These are phyloP conservation scores for Melanomma pulvis-pyrius DNA, from an alignment of 495 filamentous ascomycete genomes.

Conservation along the genomic window DNA sequence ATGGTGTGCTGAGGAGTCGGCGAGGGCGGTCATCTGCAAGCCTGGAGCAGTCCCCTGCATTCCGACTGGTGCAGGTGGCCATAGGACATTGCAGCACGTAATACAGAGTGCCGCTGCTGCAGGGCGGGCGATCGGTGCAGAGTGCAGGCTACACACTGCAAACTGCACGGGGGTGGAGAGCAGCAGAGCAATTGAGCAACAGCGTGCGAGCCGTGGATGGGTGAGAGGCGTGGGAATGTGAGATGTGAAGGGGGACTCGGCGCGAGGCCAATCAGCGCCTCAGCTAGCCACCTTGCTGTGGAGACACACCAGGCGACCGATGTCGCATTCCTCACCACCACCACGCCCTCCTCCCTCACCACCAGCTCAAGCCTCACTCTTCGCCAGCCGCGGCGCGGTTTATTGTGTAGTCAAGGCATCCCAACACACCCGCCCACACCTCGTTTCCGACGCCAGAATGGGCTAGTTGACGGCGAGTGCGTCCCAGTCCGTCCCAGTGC, in stretches of 20 bases:
- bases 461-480: slow-evolving; percentile 31
- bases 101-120: background rate
- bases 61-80: slow-evolving; percentile 25
- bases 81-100: slow-evolving; percentile 23
- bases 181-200: background rate
- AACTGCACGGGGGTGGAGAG: background rate
- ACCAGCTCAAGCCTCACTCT: slow-evolving; percentile 22
- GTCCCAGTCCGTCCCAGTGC: no score
- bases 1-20: slow-evolving; percentile 35
- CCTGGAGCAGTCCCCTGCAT: slow-evolving; percentile 19
- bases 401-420: slow-evolving; percentile 24
- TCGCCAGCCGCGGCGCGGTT: slow-evolving; percentile 12
- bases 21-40: slow-evolving; percentile 29
- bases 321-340: background rate
- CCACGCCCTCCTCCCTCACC: slow-evolving; percentile 9
- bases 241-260: no score
- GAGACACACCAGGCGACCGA: background rate
- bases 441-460: slow-evolving; percentile 15
- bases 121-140: slow-evolving; percentile 1
- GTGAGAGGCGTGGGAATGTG: background rate
- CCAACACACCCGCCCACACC: slow-evolving; percentile 25
- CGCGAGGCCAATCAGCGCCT: background rate
- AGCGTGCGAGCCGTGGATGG: background rate
- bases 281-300: background rate
- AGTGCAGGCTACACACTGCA: background rate